Percentiles rank a stretch among this genome's conserved stretches.
These are phyloP conservation scores for Gastrodia elata DNA, from an alignment of 106 monocot species.

Conservation along the genomic window DNA sequence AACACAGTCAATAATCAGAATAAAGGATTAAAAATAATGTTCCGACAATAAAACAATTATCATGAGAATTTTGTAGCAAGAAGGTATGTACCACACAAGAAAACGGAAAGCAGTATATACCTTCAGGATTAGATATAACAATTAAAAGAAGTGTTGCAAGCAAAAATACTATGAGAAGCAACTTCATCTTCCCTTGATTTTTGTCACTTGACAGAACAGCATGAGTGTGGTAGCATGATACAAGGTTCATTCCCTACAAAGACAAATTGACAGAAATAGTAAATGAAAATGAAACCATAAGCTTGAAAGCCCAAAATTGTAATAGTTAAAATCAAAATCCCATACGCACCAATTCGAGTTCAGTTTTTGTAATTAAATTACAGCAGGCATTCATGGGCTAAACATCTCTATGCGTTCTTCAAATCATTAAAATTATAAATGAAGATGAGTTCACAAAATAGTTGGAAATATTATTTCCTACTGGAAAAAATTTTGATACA, in stretches of 20 bases:
- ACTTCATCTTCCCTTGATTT: slow-evolving; percentile 27
- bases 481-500: neutral
- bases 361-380: neutral
- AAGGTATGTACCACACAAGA: neutral
- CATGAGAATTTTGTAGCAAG: too few relatives aligned
- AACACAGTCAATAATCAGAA: too few relatives aligned
- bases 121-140: slow-evolving; percentile 36
- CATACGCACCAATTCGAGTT: neutral
- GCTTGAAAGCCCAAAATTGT: neutral
- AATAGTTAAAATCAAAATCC: neutral
- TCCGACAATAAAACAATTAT: neutral
- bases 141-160: slow-evolving; percentile 17
- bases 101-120: slow-evolving; percentile 11
- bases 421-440: neutral
- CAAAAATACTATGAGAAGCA: slow-evolving; percentile 18
- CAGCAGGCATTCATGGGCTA: neutral
- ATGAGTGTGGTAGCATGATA: neutral
- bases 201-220: slow-evolving; percentile 1
- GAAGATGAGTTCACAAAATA: neutral
- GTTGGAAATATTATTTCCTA: neutral
- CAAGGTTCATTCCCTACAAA: neutral
- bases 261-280: neutral
- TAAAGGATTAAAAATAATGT: too few relatives aligned
- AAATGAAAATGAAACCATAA: neutral
- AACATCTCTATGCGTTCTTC: neutral